Evolutionary conservation across 202 grass and related monocot genomes (phyloP), one percentile per base, ranked within the genome.

Genomic region (Setaria italica): DNA sequence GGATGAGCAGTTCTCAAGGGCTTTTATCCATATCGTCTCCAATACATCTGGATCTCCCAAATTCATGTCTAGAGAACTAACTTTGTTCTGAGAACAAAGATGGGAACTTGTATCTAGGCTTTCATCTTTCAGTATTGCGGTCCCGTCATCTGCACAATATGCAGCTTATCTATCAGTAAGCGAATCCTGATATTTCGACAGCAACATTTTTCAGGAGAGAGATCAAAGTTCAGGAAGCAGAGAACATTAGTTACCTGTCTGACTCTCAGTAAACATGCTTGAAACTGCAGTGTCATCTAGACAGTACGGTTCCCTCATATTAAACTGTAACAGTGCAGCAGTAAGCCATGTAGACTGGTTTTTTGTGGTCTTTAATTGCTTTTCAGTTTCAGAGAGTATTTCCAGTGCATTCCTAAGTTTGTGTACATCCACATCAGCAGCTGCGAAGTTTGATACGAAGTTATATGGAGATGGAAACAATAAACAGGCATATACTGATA

Each of bases 311-410:
- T 93, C 91, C 79, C 87, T 87, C 80, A 90, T 93, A 79, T 95
- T 95, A 78, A 98, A 95, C 81, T 98, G 92, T 84, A 98, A 90
- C 78, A 95, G 84, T 15, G 95, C 95, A 42, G 95, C 95, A 41
- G 95, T 95, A 67, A 98, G 92, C 95, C 92, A 98, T 64, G 95
- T 98, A 75, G 92, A 93, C 79, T 91, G 88, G 71, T 95, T 91
- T 73, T 92, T 98, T 57, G 95, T 90, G 34, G 93, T 93, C 85
- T 92, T 92, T 46, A 98, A 77, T 81, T 95, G 95, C 66, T 95
- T 92, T 85, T 95, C 95, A 41, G 93, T 95, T 78, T 95, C 93
- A 87, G 91, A 93, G 79, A 98, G 92, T 93, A 98, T 93, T 92
- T 98, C 91, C 85, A 98, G 58, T 25, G 91, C 95, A 88, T 92